These are phyloP conservation scores for Hanseniaspora sp. DNA, from an alignment of 1,139 yeast genomes.

Conservation along the genomic window DNA sequence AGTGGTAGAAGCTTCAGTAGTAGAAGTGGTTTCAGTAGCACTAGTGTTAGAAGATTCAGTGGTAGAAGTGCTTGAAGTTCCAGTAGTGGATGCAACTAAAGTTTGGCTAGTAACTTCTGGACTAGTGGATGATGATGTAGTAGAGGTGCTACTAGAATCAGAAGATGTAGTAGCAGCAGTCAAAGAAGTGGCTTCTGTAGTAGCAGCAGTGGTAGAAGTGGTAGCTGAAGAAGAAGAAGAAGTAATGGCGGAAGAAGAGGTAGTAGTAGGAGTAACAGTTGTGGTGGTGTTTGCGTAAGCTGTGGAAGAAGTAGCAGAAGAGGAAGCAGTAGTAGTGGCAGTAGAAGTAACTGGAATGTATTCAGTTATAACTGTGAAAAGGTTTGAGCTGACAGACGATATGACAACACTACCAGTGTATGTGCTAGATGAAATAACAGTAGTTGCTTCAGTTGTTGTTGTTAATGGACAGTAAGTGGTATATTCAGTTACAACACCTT, in stretches of 20 bases:
- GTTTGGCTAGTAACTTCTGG: neutral
- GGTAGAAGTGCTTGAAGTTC: constrained; percentile 4
- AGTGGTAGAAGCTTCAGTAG: constrained; percentile 15
- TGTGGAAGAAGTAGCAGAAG: constrained; percentile 9
- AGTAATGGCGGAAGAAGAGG: constrained; percentile 11
- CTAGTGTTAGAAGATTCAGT: constrained; percentile 14
- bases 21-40: neutral
- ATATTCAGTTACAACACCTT: constrained; percentile 19
- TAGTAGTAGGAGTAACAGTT: neutral
- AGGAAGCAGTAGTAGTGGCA: constrained; percentile 16
- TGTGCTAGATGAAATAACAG: constrained; percentile 17
- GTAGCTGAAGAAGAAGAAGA: constrained; percentile 16
- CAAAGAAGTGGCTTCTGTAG: constrained; percentile 16
- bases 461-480: constrained; percentile 20
- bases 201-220: constrained; percentile 15
- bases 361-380: constrained; percentile 14
- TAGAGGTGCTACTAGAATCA: neutral
- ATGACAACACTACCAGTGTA: constrained; percentile 21
- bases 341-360: constrained; percentile 15
- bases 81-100: neutral
- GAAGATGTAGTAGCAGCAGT: constrained; percentile 7
- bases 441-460: constrained; percentile 16
- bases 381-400: constrained; percentile 18
- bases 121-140: neutral
- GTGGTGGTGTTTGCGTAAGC: neutral